Evolutionary conservation across 2,329 filamentous ascomycete genomes (phyloP), one percentile per base, ranked within the genome.

Genomic region (Sarocladium brachiariae): DNA sequence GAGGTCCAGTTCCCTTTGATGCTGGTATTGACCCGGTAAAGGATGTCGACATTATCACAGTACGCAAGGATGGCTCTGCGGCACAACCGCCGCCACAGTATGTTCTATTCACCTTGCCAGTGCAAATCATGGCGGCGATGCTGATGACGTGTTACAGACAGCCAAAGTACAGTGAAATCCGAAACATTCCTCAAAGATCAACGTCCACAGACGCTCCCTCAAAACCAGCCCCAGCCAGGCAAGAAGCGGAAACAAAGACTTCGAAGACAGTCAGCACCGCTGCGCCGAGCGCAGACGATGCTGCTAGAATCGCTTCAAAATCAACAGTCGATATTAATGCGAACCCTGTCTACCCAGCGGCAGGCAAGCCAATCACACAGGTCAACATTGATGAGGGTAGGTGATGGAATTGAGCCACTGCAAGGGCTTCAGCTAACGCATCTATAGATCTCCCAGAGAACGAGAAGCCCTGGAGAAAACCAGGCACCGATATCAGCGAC

Each of bases 381-480:
- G 72, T 89, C 46, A 86, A 87, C 62, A 86, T 90, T 58, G 87
- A 91, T 61, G 73, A 81, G 69, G 78, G 78, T 80, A 55, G 18
- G 64, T 52, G 9, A 2, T n/a, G 19, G 9, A 14, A 18, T 14
- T 8, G 24, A n/a, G 7, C 27, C 18, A 41, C 24, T 11, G 21
- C 10, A 35, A 38, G n/a, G 24, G 25, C n/a, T 19, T 4, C 19
- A 16, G 53, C 47, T 57, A 21, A 57, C 31, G 50, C 41, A 39
- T 53, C 31, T 5, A 25, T 54, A 78, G 81, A 86, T 60, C 79
- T 91, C 18, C 77, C 82, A 33, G 84, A 88, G 7, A 89, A 90
- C 60, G 87, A 91, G 55, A 97, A 96, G 67, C 91, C 92, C 16
- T 99, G 93, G 93, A 84, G 93, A 39, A 85, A 91, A 56, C 93